Percentiles rank a stretch among this genome's conserved stretches.
phyloP scores from a whole-genome alignment of 331 rosid species.

The Pyrus hybrid region DNA sequence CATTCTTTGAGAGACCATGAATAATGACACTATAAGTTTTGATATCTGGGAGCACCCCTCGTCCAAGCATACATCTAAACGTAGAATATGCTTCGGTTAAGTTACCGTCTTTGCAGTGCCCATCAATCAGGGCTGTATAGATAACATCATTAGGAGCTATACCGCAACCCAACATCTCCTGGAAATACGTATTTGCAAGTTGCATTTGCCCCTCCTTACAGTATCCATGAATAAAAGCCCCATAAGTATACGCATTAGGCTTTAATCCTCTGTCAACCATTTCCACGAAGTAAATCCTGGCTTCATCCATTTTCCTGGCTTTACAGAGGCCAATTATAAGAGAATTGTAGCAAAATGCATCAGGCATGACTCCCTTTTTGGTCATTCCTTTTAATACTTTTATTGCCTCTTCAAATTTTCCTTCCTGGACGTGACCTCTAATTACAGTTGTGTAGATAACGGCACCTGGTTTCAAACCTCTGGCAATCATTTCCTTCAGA shows the following conservation, averaged over 20 bases:
- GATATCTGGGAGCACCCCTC: constrained; percentile 30
- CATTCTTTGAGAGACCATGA: constrained; percentile 30
- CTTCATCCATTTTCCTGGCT: constrained; percentile 34
- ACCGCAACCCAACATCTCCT: constrained; percentile 35
- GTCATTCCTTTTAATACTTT: constrained; percentile 27
- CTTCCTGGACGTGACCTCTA: constrained; percentile 31
- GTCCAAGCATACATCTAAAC: constrained; percentile 32
- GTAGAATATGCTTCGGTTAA: constrained; percentile 28
- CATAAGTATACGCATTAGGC: constrained; percentile 47
- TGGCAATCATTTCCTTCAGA: constrained; percentile 27
- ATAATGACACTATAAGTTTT: constrained; percentile 33
- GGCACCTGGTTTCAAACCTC: constrained; percentile 32
- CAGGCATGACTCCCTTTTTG: constrained; percentile 28
- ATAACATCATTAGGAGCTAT: constrained; percentile 27
- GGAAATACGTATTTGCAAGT: constrained; percentile 35
- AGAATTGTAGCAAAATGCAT: constrained; percentile 42
- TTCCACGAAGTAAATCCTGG: constrained; percentile 25
- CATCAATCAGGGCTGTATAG: constrained; percentile 31
- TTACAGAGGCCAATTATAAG: constrained; percentile 36
- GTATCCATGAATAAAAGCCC: constrained; percentile 32
- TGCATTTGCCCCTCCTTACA: constrained; percentile 30
- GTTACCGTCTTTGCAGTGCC: constrained; percentile 36
- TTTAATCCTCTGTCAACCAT: constrained; percentile 32
- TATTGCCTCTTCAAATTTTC: constrained; percentile 28
- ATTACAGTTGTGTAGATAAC: constrained; percentile 29